Percentiles rank a stretch among this genome's conserved stretches.
Evolutionary conservation across 352 stramenopile genomes (phyloP).

Genomic region (Nothophytophthora sp.): DNA sequence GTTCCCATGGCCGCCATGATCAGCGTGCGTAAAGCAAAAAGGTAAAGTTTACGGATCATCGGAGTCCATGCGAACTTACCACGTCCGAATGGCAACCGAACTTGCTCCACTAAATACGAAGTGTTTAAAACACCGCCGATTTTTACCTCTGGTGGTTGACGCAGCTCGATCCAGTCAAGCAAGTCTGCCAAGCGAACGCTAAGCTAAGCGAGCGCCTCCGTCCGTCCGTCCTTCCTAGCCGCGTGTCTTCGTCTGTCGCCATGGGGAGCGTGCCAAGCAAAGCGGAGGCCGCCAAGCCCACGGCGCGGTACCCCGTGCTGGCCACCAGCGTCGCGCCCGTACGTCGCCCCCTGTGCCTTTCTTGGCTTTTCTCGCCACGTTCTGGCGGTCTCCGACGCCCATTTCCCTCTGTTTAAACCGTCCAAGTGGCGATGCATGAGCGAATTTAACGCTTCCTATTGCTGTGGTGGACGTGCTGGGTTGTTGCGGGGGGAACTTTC

Average conservation of each 20-base stretch:
- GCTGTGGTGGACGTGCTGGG: not conserved
- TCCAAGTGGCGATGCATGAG: not conserved
- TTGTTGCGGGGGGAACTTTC: not conserved
- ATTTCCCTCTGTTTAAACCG: not conserved
- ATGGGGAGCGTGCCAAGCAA: conserved; percentile 64
- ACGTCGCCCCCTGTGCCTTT: conserved; percentile 21
- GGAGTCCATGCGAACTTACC: no score
- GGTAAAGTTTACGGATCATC: conserved; percentile 2
- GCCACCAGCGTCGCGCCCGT: conserved; percentile 65
- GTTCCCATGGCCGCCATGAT: conserved; percentile 20
- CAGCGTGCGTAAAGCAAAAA: not conserved
- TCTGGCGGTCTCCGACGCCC: not conserved
- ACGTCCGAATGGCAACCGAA: no score
- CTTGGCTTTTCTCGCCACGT: conserved; percentile 1
- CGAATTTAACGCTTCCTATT: not conserved
- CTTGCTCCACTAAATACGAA: no score
- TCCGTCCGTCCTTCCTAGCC: conserved; percentile 2
- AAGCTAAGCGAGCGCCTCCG: not conserved
- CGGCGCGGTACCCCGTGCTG: conserved; percentile 53
- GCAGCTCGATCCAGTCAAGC: conserved; percentile 28
- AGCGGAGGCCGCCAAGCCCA: conserved; percentile 6
- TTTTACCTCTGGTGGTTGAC: not conserved
- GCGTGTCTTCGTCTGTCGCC: not conserved
- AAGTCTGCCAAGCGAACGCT: conserved; percentile 12
- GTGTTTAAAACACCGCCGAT: no score